A percentile compares a stretch with the other conserved stretches of the same genome.
phyloP scores from a whole-genome alignment of 257 asterid species.

The Solanum ossicruentum region DNA sequence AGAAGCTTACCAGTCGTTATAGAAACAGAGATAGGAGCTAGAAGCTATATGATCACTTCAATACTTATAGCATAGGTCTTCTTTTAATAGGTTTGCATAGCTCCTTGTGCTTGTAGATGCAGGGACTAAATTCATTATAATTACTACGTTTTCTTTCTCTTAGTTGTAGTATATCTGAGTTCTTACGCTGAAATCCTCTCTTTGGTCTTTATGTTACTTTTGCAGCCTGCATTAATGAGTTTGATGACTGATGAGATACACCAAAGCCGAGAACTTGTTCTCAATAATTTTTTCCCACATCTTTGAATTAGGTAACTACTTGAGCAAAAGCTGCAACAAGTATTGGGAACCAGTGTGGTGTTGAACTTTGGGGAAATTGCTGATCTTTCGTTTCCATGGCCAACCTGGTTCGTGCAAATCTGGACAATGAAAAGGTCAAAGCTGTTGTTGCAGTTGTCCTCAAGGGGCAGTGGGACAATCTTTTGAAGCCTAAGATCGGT shows the following conservation, averaged over 20 bases:
- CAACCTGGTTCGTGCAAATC: slow-evolving; percentile 10
- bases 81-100: not conserved
- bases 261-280: not conserved
- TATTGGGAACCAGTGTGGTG: not conserved
- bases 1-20: not conserved
- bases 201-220: not conserved
- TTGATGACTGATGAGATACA: not conserved
- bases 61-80: not conserved
- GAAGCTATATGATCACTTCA: not conserved
- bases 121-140: not conserved
- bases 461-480: slow-evolving; percentile 58
- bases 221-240: not conserved
- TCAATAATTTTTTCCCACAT: not conserved
- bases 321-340: not conserved
- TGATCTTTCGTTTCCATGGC: slow-evolving; percentile 24
- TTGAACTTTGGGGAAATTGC: not conserved
- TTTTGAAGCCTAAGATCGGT: slow-evolving; percentile 60
- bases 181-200: not conserved
- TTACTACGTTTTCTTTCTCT: not conserved
- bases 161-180: not conserved
- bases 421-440: slow-evolving; percentile 34
- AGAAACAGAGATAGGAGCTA: not conserved
- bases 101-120: not conserved
- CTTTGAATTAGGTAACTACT: not conserved
- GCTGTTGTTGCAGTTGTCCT: slow-evolving; percentile 42